These are phyloP conservation scores for Hyaloscypha hepaticicola DNA, from an alignment of 495 filamentous ascomycete species.

Conservation along the genomic window DNA sequence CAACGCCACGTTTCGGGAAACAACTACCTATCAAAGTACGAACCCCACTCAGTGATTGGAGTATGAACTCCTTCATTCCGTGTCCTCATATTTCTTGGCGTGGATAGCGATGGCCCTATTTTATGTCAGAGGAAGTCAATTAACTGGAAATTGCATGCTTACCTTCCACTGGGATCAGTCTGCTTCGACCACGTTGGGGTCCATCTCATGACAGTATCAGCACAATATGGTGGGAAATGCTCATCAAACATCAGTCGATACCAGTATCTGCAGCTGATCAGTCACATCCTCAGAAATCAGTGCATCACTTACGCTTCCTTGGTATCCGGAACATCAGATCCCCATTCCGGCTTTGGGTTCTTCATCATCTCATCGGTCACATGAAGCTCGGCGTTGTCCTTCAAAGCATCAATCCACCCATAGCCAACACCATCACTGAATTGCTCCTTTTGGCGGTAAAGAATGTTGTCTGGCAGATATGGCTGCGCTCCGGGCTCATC, in stretches of 20 bases:
- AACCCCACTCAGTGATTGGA: background rate
- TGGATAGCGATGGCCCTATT: constrained; percentile 68
- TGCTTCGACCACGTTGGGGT: constrained; percentile 97
- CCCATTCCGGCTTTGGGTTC: constrained; percentile 96
- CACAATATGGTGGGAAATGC: constrained; percentile 90
- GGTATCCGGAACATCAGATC: constrained; percentile 80
- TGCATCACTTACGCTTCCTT: constrained; percentile 80
- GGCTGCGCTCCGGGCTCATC: constrained; percentile 74
- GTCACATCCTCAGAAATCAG: constrained; percentile 2
- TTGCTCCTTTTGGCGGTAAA: constrained; percentile 99
- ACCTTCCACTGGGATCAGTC: constrained; percentile 80
- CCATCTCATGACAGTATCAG: constrained; percentile 93
- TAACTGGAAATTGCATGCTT: background rate
- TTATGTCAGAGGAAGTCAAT: constrained; percentile 17
- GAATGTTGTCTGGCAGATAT: constrained; percentile 91
- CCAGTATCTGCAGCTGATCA: constrained; percentile 67
- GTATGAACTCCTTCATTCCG: constrained; percentile 25
- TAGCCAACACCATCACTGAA: constrained; percentile 98
- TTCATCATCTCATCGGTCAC: constrained; percentile 96
- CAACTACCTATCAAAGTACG: background rate
- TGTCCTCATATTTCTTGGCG: constrained; percentile 62
- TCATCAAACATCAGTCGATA: constrained; percentile 98
- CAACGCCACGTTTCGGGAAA: constrained; percentile 3
- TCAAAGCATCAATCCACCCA: constrained; percentile 97
- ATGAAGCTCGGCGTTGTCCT: constrained; percentile 84